A percentile compares a stretch with the other conserved stretches of the same genome.
Evolutionary conservation across 495 filamentous ascomycete species (phyloP).

Genomic region (Copromyces sp.): DNA sequence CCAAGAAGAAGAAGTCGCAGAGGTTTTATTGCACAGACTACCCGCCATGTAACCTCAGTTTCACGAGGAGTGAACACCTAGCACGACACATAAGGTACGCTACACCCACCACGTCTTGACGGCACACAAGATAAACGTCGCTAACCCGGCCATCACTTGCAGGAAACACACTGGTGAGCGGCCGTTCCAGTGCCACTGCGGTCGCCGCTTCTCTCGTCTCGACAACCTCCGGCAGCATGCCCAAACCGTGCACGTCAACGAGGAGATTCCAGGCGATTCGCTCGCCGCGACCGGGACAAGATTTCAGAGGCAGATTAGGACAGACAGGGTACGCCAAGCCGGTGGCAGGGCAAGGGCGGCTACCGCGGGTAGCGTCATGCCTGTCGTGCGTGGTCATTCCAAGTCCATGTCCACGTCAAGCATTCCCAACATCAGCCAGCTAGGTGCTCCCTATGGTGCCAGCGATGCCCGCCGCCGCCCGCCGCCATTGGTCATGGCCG

Average conservation of each 20-base stretch:
- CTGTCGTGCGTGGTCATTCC: constrained; percentile 64
- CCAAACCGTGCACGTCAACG: constrained; percentile 95
- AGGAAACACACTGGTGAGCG: constrained; percentile 98
- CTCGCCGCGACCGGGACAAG: constrained; percentile 87
- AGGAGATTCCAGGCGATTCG: constrained; percentile 89
- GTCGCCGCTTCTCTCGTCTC: constrained; percentile 86
- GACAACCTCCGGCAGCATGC: constrained; percentile 96
- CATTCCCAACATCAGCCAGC: constrained; percentile 51
- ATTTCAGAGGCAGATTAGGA: constrained; percentile 89
- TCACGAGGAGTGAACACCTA: constrained; percentile 92
- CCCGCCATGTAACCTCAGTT: constrained; percentile 87
- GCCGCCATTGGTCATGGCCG: constrained; percentile 66
- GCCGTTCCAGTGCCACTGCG: constrained; percentile 95
- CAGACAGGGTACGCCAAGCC: constrained; percentile 58
- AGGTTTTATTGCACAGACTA: constrained; percentile 97
- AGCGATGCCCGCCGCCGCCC: constrained; percentile 60
- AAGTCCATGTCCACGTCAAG: constrained; percentile 79
- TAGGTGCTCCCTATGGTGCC: constrained; percentile 57
- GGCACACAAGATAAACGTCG: constrained; percentile 2
- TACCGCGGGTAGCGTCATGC: constrained; percentile 54
- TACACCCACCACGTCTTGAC: not conserved
- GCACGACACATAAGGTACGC: constrained; percentile 83
- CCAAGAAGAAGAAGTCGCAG: constrained; percentile 94
- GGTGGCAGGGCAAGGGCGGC: constrained; percentile 62
- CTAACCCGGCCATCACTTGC: constrained; percentile 1